Conservation (phyloP, 768 basidiomycete species). For the Hygrophoropsis aurantiaca region DNA sequence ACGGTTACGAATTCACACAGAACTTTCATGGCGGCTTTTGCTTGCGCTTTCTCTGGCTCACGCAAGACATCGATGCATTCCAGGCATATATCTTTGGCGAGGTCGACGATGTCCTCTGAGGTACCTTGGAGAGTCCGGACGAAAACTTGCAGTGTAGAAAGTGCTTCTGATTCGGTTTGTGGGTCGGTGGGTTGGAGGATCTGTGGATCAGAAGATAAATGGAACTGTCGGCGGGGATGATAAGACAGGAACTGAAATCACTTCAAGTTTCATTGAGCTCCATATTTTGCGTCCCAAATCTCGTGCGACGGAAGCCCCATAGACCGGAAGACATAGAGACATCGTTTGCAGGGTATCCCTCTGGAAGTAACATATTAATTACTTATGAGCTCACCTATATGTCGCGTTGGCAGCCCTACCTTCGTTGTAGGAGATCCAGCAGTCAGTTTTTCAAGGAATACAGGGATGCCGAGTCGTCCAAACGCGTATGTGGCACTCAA, state of each 20-base stretch:
- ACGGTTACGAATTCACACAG: slow-evolving; percentile 76
- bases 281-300: slow-evolving; percentile 77
- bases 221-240: neutral
- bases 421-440: slow-evolving; percentile 82
- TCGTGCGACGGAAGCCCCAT: slow-evolving; percentile 64
- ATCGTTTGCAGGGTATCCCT: slow-evolving; percentile 84
- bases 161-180: slow-evolving; percentile 70
- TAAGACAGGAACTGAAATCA: slow-evolving; percentile 21
- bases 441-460: slow-evolving; percentile 90
- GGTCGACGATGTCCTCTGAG: slow-evolving; percentile 46
- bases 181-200: slow-evolving; percentile 90
- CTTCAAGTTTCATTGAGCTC: slow-evolving; percentile 91
- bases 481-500: slow-evolving; percentile 79
- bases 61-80: slow-evolving; percentile 79
- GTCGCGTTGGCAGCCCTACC: slow-evolving; percentile 38
- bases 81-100: slow-evolving; percentile 73
- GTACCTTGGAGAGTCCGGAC: slow-evolving; percentile 66
- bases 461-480: slow-evolving; percentile 78
- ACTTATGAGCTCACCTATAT: too few relatives aligned
- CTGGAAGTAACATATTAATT: slow-evolving; percentile 48
- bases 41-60: slow-evolving; percentile 93
- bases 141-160: slow-evolving; percentile 71
- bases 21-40: slow-evolving; percentile 83
- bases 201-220: slow-evolving; percentile 37
- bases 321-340: slow-evolving; percentile 76